Percentiles rank a stretch among this genome's conserved stretches.
These are phyloP conservation scores for Prosopis cineraria DNA, from an alignment of 306 rosid species.

Conservation along the genomic window DNA sequence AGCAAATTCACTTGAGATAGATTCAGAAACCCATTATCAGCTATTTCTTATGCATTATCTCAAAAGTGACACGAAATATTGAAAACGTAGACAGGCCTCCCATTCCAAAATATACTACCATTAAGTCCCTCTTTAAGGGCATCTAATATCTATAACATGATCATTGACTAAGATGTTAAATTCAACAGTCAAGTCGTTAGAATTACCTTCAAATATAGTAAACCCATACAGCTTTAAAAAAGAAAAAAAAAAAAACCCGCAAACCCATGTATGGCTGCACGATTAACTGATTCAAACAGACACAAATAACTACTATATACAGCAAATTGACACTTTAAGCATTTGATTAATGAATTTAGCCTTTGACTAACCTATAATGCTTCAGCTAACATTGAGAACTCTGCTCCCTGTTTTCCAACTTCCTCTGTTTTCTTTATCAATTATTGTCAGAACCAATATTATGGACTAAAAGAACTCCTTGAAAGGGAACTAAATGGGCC, in stretches of 20 bases:
- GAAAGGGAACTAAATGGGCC: background rate
- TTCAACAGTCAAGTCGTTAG: background rate
- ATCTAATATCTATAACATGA: background rate
- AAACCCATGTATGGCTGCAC: background rate
- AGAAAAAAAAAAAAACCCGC: too few relatives aligned
- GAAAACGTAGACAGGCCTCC: background rate
- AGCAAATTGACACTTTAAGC: background rate
- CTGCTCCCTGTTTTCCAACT: background rate
- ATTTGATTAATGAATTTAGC: background rate
- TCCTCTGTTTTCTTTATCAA: background rate
- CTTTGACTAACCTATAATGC: background rate
- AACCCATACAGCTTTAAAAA: too few relatives aligned
- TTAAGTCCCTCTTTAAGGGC: background rate
- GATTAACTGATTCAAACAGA: background rate
- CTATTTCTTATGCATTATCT: background rate
- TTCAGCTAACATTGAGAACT: background rate
- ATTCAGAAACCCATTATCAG: background rate
- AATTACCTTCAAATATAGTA: background rate
- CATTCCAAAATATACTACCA: background rate
- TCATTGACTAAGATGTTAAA: background rate
- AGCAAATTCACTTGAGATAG: background rate
- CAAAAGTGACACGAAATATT: background rate
- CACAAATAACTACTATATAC: background rate
- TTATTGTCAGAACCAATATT: background rate
- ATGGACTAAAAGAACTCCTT: background rate